These are phyloP conservation scores for Trapa bicornis DNA, from an alignment of 345 rosid genomes.

Conservation along the genomic window DNA sequence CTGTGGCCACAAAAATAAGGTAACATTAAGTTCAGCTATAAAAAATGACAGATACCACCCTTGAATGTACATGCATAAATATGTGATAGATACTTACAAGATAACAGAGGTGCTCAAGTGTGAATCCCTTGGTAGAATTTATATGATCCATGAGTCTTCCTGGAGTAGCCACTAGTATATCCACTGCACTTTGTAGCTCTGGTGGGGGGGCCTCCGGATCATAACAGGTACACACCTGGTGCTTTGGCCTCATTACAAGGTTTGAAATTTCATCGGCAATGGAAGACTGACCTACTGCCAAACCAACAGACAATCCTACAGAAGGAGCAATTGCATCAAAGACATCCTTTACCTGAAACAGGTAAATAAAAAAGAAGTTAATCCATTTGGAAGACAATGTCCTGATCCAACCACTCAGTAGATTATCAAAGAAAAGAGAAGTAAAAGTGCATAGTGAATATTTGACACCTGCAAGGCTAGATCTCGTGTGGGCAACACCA, in stretches of 20 bases:
- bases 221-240: constrained; percentile 79
- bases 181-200: constrained; percentile 59
- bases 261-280: constrained; percentile 72
- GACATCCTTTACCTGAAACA: constrained; percentile 73
- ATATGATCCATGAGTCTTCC: constrained; percentile 99
- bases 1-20: no score
- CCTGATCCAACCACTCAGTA: not conserved
- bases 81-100: constrained; percentile 41
- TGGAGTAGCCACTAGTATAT: constrained; percentile 90
- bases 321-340: constrained; percentile 86
- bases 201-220: constrained; percentile 48
- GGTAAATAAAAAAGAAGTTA: not conserved
- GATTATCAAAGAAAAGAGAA: constrained; percentile 1
- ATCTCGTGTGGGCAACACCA: constrained; percentile 92
- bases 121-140: constrained; percentile 71
- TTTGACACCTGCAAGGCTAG: constrained; percentile 68
- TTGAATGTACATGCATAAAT: not conserved
- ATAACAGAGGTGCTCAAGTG: constrained; percentile 85
- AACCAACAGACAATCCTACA: constrained; percentile 86
- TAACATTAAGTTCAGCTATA: no score
- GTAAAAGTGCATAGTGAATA: not conserved
- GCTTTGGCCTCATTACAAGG: constrained; percentile 59
- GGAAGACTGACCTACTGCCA: constrained; percentile 91
- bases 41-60: not conserved
- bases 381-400: not conserved